Evolutionary conservation across 805 yeast genomes (phyloP).

Genomic region (Zygoascus tannicola): DNA sequence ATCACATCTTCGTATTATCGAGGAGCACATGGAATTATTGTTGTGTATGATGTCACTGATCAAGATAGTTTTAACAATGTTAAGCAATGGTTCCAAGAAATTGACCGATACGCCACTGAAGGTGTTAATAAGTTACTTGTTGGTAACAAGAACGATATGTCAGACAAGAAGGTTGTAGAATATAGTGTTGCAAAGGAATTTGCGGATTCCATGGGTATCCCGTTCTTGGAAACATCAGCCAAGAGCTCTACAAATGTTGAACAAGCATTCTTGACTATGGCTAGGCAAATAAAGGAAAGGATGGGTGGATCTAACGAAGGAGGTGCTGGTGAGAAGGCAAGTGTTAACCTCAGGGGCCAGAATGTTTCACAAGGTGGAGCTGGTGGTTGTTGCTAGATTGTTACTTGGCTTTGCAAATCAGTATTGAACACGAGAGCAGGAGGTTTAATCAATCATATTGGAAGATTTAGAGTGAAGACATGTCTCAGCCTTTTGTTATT

Average conservation of each 20-base stretch:
- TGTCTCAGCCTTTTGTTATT: no score
- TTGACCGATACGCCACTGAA: slow-evolving; percentile 95
- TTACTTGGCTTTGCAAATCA: no score
- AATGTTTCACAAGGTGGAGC: slow-evolving; percentile 33
- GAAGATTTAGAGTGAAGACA: no score
- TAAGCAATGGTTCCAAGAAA: slow-evolving; percentile 97
- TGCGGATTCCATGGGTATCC: slow-evolving; percentile 90
- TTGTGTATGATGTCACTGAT: slow-evolving; percentile 96
- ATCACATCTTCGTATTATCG: slow-evolving; percentile 95
- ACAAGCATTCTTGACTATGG: slow-evolving; percentile 97
- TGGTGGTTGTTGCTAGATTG: slow-evolving; percentile 33
- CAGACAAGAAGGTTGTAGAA: slow-evolving; percentile 91
- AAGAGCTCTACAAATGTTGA: slow-evolving; percentile 93
- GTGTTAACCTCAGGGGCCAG: slow-evolving; percentile 33
- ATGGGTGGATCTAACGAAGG: slow-evolving; percentile 46
- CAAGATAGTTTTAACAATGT: slow-evolving; percentile 82
- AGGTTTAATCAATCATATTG: no score
- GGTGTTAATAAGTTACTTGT: slow-evolving; percentile 93
- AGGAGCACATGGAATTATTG: slow-evolving; percentile 97
- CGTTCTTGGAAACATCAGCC: slow-evolving; percentile 94
- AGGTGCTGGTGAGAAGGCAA: slow-evolving; percentile 31
- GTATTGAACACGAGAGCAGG: no score
- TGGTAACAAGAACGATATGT: slow-evolving; percentile 92
- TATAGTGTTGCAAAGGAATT: slow-evolving; percentile 94
- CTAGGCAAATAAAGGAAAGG: slow-evolving; percentile 93